Conservation (phyloP, 352 stramenopile genomes). For the Phytopythium litorale region DNA sequence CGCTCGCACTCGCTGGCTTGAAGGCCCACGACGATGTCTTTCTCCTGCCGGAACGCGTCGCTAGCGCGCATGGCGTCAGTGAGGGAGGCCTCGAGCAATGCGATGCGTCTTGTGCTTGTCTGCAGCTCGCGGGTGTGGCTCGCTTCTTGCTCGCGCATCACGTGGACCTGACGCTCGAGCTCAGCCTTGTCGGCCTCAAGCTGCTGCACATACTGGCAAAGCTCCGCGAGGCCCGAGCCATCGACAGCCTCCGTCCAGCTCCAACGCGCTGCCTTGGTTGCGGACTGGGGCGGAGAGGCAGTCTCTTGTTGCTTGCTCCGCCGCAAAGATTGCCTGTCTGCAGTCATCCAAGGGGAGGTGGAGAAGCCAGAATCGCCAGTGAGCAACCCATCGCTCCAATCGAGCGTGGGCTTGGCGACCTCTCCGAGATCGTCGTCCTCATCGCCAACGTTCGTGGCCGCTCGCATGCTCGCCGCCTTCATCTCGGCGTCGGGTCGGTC, state of each 20-base stretch:
- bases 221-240: slow-evolving; percentile 22
- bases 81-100: slow-evolving; percentile 34
- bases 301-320: not conserved
- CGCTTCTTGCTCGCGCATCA: slow-evolving; percentile 32
- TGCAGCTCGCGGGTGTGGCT: slow-evolving; percentile 30
- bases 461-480: not conserved
- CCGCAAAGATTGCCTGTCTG: not conserved
- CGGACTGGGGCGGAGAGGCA: not conserved
- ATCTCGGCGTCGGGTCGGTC: not conserved
- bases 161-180: slow-evolving; percentile 34
- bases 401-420: not conserved
- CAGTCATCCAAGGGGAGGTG: not conserved
- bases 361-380: not conserved
- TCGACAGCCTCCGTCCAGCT: slow-evolving; percentile 9
- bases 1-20: slow-evolving; percentile 35
- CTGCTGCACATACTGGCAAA: slow-evolving; percentile 49
- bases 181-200: slow-evolving; percentile 46
- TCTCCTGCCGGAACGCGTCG: slow-evolving; percentile 26
- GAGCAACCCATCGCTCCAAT: not conserved
- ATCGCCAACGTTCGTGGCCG: not conserved
- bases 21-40: slow-evolving; percentile 25
- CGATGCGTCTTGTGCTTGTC: slow-evolving; percentile 22
- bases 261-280: not conserved
- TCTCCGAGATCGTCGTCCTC: not conserved
- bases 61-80: slow-evolving; percentile 20